Percentiles rank a stretch among this genome's conserved stretches.
Evolutionary conservation across 176 grass and related monocot species (phyloP).

Genomic region (Rhipidocladum racemiflorum): DNA sequence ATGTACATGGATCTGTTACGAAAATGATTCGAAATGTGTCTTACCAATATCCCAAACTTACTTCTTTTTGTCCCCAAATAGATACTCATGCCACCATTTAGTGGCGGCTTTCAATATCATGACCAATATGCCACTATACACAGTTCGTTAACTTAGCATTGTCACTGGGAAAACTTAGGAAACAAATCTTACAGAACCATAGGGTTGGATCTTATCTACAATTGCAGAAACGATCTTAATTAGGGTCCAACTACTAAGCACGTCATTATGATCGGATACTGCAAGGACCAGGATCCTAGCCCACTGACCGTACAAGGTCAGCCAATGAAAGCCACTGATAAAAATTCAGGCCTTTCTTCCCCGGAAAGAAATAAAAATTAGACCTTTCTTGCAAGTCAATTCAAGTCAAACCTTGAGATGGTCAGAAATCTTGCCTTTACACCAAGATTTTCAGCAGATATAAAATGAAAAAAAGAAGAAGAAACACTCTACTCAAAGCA

Average conservation of each 20-base stretch:
- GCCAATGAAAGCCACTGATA: background rate
- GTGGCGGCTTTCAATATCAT: background rate
- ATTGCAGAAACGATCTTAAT: background rate
- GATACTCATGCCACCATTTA: background rate
- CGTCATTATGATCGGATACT: background rate
- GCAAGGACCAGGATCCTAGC: background rate
- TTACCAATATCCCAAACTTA: background rate
- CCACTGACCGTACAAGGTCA: background rate
- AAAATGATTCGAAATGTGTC: background rate
- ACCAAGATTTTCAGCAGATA: slow-evolving; percentile 18
- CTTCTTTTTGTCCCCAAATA: background rate
- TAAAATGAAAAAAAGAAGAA: background rate
- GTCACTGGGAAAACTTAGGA: background rate
- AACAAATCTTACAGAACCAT: background rate
- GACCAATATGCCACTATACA: background rate
- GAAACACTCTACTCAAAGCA: background rate
- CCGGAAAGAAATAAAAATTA: background rate
- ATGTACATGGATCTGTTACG: background rate
- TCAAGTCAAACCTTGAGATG: slow-evolving; percentile 30
- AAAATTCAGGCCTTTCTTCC: background rate
- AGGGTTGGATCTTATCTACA: background rate
- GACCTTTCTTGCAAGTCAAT: slow-evolving; percentile 41
- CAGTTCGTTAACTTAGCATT: background rate
- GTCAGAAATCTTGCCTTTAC: slow-evolving; percentile 12
- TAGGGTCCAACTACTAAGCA: background rate